A percentile compares a stretch with the other conserved stretches of the same genome.
These are phyloP conservation scores for Aspergillus vadensis DNA, from an alignment of 2,329 filamentous ascomycete genomes.

Conservation along the genomic window DNA sequence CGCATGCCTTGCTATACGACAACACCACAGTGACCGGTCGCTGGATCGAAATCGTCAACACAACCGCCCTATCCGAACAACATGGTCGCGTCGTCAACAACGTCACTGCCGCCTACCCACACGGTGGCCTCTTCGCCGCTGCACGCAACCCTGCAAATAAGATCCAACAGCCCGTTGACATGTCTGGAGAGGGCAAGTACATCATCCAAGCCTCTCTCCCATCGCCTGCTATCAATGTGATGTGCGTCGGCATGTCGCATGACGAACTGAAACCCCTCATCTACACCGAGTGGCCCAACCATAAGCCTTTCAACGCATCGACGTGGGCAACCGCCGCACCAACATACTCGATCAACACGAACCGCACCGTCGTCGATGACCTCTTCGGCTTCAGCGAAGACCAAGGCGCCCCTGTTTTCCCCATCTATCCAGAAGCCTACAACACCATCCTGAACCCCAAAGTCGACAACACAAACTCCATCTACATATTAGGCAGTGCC, in stretches of 20 bases:
- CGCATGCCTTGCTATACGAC: conserved; percentile 66
- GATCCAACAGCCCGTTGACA: conserved; percentile 69
- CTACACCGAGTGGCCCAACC: conserved; percentile 61
- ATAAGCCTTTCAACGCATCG: conserved; percentile 30
- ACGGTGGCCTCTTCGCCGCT: conserved; percentile 68
- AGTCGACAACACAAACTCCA: conserved; percentile 46
- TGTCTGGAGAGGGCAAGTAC: conserved; percentile 69
- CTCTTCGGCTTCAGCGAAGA: conserved; percentile 67
- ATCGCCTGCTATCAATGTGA: conserved; percentile 69
- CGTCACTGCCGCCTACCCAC: conserved; percentile 75
- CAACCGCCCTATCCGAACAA: conserved; percentile 52
- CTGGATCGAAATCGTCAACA: conserved; percentile 67
- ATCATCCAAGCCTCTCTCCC: conserved; percentile 67
- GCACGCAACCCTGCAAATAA: conserved; percentile 62
- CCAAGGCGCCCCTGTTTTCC: conserved; percentile 58
- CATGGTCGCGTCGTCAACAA: conserved; percentile 69
- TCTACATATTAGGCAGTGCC: conserved; percentile 67
- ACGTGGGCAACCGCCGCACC: conserved; percentile 31
- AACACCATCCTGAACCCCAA: conserved; percentile 67
- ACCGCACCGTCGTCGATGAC: conserved; percentile 65
- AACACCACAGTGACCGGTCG: conserved; percentile 70
- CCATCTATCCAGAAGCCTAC: conserved; percentile 58
- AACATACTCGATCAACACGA: conserved; percentile 42
- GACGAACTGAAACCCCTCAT: conserved; percentile 66
- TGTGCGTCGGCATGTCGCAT: conserved; percentile 67